phyloP scores from a whole-genome alignment of 1,139 yeast species.

The Sugiyamaella paludigena region DNA sequence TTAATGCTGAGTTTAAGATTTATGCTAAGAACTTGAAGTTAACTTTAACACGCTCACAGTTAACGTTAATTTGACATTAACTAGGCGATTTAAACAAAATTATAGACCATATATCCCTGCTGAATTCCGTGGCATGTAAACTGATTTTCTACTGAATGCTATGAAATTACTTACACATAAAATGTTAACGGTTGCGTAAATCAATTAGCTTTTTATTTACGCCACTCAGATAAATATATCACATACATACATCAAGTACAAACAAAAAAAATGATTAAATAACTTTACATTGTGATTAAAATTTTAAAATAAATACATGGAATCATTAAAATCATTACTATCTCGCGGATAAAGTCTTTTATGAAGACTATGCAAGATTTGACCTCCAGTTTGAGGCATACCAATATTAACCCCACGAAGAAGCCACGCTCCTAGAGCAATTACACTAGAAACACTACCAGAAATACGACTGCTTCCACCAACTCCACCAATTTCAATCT shows the following conservation, averaged over 20 bases:
- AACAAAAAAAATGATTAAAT: neutral
- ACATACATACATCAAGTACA: neutral
- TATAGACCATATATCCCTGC: no score
- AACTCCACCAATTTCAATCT: neutral
- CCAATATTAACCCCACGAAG: constrained; percentile 24
- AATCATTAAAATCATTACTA: neutral
- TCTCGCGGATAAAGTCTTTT: constrained; percentile 17
- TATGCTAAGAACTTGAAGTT: no score
- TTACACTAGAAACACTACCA: constrained; percentile 12
- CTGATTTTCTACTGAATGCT: no score
- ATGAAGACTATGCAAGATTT: constrained; percentile 20
- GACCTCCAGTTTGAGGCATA: constrained; percentile 23
- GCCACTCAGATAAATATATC: no score
- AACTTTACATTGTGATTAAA: constrained; percentile 1
- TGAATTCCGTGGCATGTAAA: no score
- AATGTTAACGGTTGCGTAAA: no score
- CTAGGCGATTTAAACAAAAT: no score
- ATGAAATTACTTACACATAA: no score
- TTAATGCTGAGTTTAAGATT: no score
- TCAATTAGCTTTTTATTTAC: no score
- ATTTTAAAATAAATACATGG: constrained; percentile 14
- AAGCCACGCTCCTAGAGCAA: constrained; percentile 23
- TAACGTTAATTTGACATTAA: no score
- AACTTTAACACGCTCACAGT: no score
- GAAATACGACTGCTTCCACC: constrained; percentile 4